Conservation (phyloP, 2,329 filamentous ascomycete species). For the Gliomastix tumulicola region DNA sequence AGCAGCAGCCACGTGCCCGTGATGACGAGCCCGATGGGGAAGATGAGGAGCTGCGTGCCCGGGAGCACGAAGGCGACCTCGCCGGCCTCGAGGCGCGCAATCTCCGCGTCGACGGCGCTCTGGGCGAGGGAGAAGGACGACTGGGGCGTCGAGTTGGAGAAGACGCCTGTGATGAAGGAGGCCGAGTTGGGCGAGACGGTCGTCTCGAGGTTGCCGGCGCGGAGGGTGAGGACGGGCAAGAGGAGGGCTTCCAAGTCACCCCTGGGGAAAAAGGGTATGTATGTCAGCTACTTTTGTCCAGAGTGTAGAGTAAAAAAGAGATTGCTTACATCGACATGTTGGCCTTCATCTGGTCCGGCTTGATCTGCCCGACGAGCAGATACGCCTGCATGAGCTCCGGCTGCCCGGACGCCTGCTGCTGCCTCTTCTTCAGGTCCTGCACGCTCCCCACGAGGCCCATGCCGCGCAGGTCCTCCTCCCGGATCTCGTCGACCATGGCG, state of each 20-base stretch:
- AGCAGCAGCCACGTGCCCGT: slow-evolving; percentile 55
- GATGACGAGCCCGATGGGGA: slow-evolving; percentile 64
- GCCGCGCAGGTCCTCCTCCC: slow-evolving; percentile 14
- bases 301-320: neutral
- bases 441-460: slow-evolving; percentile 12
- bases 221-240: slow-evolving; percentile 61
- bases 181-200: slow-evolving; percentile 65
- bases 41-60: slow-evolving; percentile 60
- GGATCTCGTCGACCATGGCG: slow-evolving; percentile 34
- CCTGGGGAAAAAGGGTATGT: no score
- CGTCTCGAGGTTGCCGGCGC: slow-evolving; percentile 48
- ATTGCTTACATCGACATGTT: slow-evolving; percentile 54
- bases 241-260: slow-evolving; percentile 55
- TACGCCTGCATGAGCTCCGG: slow-evolving; percentile 53
- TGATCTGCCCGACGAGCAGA: slow-evolving; percentile 63
- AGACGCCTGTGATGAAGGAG: slow-evolving; percentile 64
- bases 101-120: slow-evolving; percentile 39
- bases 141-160: slow-evolving; percentile 49
- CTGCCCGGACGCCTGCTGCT: slow-evolving; percentile 11
- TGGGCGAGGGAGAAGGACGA: slow-evolving; percentile 42
- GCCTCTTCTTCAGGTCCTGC: slow-evolving; percentile 1
- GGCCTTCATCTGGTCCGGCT: slow-evolving; percentile 43
- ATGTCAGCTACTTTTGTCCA: slow-evolving; percentile 1
- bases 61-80: slow-evolving; percentile 60
- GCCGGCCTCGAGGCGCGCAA: slow-evolving; percentile 37